Base-by-base conservation (phyloP, 2,329 filamentous ascomycete genomes). In the Fusarium buxicola region DNA sequence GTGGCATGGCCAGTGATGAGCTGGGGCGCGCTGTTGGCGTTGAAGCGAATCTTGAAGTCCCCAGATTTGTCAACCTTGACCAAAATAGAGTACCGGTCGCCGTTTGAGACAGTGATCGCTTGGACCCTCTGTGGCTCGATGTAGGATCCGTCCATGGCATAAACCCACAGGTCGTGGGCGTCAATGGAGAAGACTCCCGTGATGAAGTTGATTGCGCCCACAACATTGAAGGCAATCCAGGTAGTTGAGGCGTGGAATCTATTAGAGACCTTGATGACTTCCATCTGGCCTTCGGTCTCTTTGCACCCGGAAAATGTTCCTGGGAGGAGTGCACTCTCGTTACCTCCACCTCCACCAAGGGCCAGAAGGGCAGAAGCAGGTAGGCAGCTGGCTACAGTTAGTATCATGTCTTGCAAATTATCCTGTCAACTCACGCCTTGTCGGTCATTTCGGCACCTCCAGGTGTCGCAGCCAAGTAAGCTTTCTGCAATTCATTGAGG, bases 221-320 rank as follows among this genome's bases (percentile, higher is more conserved):
- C 80, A n/a, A 87, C 68, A 60, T 86, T 81, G 12, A 88, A 73
- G 8, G 83, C 82, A 0, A 81, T 68, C 84, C 84, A 88, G 30
- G 74, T 68, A 4, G 69, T 56, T 0, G 35, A 12, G 2, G 54
- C 30, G 4, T 69, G 52, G 24, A 47, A 28, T 2, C 54, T 34
- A 1, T 75, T 65, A 56, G 86, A 76, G 13, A 81, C 73, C 2
- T 74, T 65, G 58, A 87, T 77, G 9, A 81, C 73, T 28, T 84
- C 81, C 0, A 70, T 69, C 0, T 74, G 65, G 1, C 80, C 81
- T 5, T 78, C 63, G n/a, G 81, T 82, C 1, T 81, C 72, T 3
- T 74, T 74, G 68, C 86, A 88, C 13, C 74, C 76, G 8, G 78
- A 73, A 55, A 83, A 83, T 7, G 81, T 71, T 8, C 75, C 71